Percentiles rank a stretch among this genome's conserved stretches.
phyloP scores from a whole-genome alignment of 2,329 filamentous ascomycete species.

The Curvularia sp. region DNA sequence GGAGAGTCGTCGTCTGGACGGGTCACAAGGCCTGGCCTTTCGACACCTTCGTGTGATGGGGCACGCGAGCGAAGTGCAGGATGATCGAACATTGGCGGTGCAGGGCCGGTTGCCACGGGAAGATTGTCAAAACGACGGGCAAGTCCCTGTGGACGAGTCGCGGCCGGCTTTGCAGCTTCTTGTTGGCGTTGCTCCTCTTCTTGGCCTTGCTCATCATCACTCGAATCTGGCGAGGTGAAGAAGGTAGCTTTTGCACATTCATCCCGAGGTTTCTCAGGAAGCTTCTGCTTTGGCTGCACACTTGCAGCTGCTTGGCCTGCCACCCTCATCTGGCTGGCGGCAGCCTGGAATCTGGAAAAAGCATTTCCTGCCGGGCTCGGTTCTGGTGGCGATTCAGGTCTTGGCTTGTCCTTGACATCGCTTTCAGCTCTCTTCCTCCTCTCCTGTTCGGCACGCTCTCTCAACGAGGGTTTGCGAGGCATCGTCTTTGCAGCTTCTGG shows the following conservation, averaged over 20 bases:
- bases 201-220: constrained; percentile 38
- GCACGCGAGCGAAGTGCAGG: constrained; percentile 47
- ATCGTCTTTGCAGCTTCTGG: constrained; percentile 31
- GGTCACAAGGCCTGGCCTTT: constrained; percentile 17
- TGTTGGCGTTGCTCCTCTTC: constrained; percentile 30
- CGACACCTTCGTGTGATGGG: constrained; percentile 28
- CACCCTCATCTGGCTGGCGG: constrained; percentile 54
- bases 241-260: constrained; percentile 35
- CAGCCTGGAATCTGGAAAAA: constrained; percentile 57
- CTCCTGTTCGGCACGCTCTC: constrained; percentile 48
- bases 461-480: constrained; percentile 36
- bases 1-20: constrained; percentile 69
- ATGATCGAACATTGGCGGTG: constrained; percentile 47
- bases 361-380: constrained; percentile 43
- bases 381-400: constrained; percentile 41
- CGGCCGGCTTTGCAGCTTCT: constrained; percentile 22
- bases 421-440: constrained; percentile 42
- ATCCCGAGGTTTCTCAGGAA: constrained; percentile 25
- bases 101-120: constrained; percentile 41
- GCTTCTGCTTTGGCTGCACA: constrained; percentile 19
- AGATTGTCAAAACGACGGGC: constrained; percentile 44
- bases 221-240: constrained; percentile 41
- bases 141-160: constrained; percentile 29
- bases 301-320: constrained; percentile 26
- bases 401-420: constrained; percentile 28